A percentile compares a stretch with the other conserved stretches of the same genome.
Conservation (phyloP, 1,284 basidiomycete genomes). For the Inonotus hispidus region DNA sequence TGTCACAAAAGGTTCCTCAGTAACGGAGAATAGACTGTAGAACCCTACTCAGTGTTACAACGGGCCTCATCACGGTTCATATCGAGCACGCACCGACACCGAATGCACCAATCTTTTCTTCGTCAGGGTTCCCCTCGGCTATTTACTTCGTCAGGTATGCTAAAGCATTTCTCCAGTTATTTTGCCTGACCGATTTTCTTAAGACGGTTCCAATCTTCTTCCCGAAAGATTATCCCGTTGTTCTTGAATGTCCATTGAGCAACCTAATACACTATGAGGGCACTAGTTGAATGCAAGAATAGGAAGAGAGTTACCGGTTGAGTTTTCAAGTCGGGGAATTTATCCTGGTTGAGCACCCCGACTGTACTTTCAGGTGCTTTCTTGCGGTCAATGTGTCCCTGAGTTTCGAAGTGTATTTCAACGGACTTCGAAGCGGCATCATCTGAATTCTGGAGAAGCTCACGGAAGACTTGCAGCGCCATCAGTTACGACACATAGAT, state of each 20-base stretch:
- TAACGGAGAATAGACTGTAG: slow-evolving; percentile 77
- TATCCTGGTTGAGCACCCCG: slow-evolving; percentile 8
- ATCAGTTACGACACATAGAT: neutral
- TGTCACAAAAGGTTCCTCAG: slow-evolving; percentile 92
- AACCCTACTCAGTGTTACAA: slow-evolving; percentile 44
- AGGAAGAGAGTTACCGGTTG: slow-evolving; percentile 31
- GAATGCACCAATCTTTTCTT: slow-evolving; percentile 83
- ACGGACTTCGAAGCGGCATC: slow-evolving; percentile 82
- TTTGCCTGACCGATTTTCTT: slow-evolving; percentile 70
- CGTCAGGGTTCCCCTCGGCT: slow-evolving; percentile 84
- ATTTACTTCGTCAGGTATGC: slow-evolving; percentile 6
- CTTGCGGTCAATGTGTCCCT: slow-evolving; percentile 44
- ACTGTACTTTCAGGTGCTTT: slow-evolving; percentile 21
- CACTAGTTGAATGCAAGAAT: neutral
- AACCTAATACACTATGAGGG: slow-evolving; percentile 39
- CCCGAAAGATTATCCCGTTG: slow-evolving; percentile 76
- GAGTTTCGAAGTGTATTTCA: slow-evolving; percentile 79
- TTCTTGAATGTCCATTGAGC: slow-evolving; percentile 82
- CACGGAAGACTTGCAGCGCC: slow-evolving; percentile 67
- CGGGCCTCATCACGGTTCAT: neutral
- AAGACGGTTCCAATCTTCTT: slow-evolving; percentile 84
- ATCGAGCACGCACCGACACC: slow-evolving; percentile 59
- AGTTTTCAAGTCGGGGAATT: slow-evolving; percentile 60
- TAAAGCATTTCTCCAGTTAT: neutral
- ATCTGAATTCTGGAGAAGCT: slow-evolving; percentile 92